Base-by-base conservation (phyloP, 805 yeast genomes). In the Candida cerambycidarum region DNA sequence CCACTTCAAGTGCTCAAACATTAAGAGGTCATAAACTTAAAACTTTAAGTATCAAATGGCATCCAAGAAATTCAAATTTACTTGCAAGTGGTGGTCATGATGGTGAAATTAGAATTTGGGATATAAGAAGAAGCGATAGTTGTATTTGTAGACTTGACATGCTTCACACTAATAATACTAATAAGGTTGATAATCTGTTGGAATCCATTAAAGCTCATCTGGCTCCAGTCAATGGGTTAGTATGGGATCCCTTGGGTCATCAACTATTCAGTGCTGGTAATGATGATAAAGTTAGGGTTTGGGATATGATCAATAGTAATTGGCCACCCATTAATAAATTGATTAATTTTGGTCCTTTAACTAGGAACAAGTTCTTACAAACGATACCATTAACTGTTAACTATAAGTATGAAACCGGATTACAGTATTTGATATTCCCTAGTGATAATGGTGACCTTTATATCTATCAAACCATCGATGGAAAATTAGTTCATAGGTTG, bases 41-140 rank as follows among this genome's bases (percentile, higher is more conserved):
- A 43, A 75, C 82, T 1, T 57, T 81, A 34, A 62, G 80, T 19
- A 80, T 83, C 23, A 78, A 80, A 54, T 89, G 95, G 92, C 83
- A 85, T 35, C 96, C 96, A 0, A 64, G 66, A 6, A 66, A 77
- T 47, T 62, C 79, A 0, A 63, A 83, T 53, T 47, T 85, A 3
- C 65, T 90, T 1, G 89, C 90, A 0, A 75, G 89, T 3, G 96
- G 96, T 1, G 89, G 92, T 15, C 75, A 79, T 13, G 88, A 84
- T 52, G 97, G 97, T 0, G 82, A 82, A 35, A 82, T 85, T 7
- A 74, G 85, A 40, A 57, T 90, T 0, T 90, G 97, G 97, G 98
- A 90, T 58, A 75, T 89, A 9, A 65, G 98, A 36, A 65, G 85
- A 37, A 78, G 87, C 17, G 69, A 72, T 13, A 75, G 84, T 27